Evolutionary conservation across 805 yeast genomes (phyloP), one percentile per base, ranked within the genome.

Genomic region (Nakazawaea laoshanensis): DNA sequence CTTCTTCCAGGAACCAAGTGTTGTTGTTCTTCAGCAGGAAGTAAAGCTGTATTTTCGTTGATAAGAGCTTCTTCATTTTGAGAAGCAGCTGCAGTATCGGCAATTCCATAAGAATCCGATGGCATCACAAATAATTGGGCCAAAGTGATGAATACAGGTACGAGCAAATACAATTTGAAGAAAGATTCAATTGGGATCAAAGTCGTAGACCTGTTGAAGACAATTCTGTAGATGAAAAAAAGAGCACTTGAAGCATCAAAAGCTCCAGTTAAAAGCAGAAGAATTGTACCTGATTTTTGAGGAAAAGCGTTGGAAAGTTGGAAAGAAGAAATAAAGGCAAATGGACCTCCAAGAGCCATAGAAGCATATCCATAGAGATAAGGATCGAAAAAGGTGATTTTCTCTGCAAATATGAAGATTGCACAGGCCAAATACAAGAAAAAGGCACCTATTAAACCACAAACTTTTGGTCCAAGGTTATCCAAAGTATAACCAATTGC

Each of bases 291-390:
- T 13, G 73, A 65, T 32, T 61, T 61, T 31, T 60, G 55, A 2
- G 78, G 78, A 49, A 71, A 71, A 3, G 77, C 59, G 44, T 71
- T 71, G 16, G 77, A 69, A 37, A 71, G 58, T 48, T 71, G 77
- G 53, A 71, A 71, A 5, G 70, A 63, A 7, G 77, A 69, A 42
- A 71, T 71, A 49, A 53, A 71, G 1, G 70, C 61, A 50, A 71
- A 70, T 12, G 77, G 77, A 4, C 78, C 77, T 21, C 77, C 78
- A 35, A 71, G 56, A 1, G 77, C 74, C 70, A 71, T 58, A 6
- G 56, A 53, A 1, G 67, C 62, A 43, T 69, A 71, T 7, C 77
- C 78, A 28, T 64, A 34, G 27, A 70, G 42, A 47, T 69, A 71
- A 2, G 77, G 77, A 45, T 71, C 78, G 29, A 70, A 52, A 9